phyloP scores from a whole-genome alignment of 331 rosid genomes.

The Saraca asoca region DNA sequence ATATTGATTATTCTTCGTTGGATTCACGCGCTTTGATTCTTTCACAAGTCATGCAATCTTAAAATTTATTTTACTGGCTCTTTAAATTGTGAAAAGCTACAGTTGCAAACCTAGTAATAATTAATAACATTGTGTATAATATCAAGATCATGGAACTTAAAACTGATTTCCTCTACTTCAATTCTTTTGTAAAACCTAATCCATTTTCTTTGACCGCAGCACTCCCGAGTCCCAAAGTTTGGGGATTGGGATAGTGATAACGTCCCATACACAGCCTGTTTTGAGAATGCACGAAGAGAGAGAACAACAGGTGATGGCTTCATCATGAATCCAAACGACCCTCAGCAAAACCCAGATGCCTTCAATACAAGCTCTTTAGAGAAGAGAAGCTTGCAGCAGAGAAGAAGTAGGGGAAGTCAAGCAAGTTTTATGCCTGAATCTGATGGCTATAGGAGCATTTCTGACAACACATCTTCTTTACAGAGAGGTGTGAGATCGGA shows the following conservation, averaged over 20 bases:
- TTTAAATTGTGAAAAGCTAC: too few species aligned
- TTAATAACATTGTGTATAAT: too few species aligned
- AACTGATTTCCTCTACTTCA: too few species aligned
- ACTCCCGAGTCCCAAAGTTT: constrained; percentile 55
- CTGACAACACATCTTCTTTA: constrained; percentile 23
- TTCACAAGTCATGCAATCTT: too few species aligned
- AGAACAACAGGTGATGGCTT: neutral
- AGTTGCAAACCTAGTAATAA: too few species aligned
- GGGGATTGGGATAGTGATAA: constrained; percentile 62
- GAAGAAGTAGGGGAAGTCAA: constrained; percentile 4
- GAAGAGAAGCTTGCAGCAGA: neutral
- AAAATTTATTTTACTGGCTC: too few species aligned
- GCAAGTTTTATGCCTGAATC: constrained; percentile 36
- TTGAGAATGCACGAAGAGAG: constrained; percentile 51
- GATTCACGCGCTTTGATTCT: too few species aligned
- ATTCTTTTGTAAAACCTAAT: too few species aligned
- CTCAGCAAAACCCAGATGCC: constrained; percentile 49
- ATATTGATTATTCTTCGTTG: too few species aligned
- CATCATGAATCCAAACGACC: constrained; percentile 53
- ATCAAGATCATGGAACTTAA: too few species aligned
- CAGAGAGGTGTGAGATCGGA: constrained; percentile 6
- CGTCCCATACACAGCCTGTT: constrained; percentile 49
- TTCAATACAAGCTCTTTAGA: constrained; percentile 31
- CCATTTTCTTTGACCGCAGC: constrained; percentile 20
- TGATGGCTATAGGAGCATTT: constrained; percentile 3